Percentiles rank a stretch among this genome's conserved stretches.
Evolutionary conservation across 768 basidiomycete species (phyloP).

Genomic region (Macrolepiota fuliginosa): DNA sequence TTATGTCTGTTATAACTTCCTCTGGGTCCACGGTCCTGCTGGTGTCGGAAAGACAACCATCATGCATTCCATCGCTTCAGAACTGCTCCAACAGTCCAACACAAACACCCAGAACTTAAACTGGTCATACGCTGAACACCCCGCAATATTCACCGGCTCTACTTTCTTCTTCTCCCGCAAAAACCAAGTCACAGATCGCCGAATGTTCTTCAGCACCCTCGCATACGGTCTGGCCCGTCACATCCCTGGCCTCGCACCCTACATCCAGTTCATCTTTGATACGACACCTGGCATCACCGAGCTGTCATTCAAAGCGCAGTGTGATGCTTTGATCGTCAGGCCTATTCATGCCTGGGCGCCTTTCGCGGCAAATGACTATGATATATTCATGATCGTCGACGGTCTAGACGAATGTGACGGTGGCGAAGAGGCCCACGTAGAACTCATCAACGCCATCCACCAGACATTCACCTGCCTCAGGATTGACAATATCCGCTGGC

Average conservation of each 20-base stretch:
- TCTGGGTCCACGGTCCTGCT: slow-evolving; percentile 7
- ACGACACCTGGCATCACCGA: neutral
- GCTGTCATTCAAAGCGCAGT: neutral
- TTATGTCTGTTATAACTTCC: neutral
- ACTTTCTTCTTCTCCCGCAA: neutral
- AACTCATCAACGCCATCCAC: neutral
- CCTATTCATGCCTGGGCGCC: neutral
- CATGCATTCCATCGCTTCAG: neutral
- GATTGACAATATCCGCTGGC: neutral
- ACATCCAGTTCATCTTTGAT: neutral
- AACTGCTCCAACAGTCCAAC: neutral
- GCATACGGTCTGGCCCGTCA: neutral
- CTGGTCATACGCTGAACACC: neutral
- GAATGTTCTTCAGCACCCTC: neutral
- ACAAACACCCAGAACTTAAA: neutral
- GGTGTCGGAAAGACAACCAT: slow-evolving; percentile 9
- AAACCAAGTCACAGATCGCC: neutral
- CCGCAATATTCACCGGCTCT: neutral
- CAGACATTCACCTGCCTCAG: neutral
- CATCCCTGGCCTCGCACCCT: neutral
- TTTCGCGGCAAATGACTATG: neutral
- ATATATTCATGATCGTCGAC: slow-evolving; percentile 1
- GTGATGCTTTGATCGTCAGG: neutral
- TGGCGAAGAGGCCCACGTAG: neutral
- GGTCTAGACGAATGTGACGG: neutral